A percentile compares a stretch with the other conserved stretches of the same genome.
Conservation (phyloP, 2,329 filamentous ascomycete species). For the Chrysoporthe deuterocubensis region DNA sequence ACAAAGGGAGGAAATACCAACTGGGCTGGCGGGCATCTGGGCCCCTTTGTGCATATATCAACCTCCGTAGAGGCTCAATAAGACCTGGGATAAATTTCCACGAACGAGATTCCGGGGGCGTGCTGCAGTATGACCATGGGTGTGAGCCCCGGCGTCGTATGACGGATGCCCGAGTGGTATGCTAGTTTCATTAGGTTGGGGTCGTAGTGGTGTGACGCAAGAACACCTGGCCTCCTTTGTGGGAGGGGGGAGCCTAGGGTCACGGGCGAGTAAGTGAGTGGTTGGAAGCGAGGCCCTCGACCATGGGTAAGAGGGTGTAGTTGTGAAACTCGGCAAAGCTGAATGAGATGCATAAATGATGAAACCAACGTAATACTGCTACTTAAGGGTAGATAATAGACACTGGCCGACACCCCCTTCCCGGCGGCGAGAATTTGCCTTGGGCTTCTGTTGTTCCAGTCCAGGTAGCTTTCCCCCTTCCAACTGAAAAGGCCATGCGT, state of each 20-base stretch:
- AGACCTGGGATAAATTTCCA: slow-evolving; percentile 6
- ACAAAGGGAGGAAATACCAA: slow-evolving; percentile 17
- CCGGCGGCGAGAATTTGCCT: too few relatives aligned
- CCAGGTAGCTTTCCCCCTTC: too few relatives aligned
- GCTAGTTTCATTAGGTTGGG: not conserved
- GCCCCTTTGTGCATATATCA: not conserved
- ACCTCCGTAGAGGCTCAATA: not conserved
- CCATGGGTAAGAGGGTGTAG: too few relatives aligned
- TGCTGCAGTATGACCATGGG: not conserved
- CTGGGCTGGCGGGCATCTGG: not conserved
- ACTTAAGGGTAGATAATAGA: too few relatives aligned
- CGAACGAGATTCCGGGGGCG: not conserved
- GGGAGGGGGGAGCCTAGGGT: not conserved
- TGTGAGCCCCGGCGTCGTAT: not conserved
- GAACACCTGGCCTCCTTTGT: not conserved
- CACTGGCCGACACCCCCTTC: too few relatives aligned
- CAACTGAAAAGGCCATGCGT: too few relatives aligned
- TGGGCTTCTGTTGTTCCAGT: too few relatives aligned
- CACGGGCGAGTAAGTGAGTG: not conserved
- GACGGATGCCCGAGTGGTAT: not conserved
- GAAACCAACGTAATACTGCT: too few relatives aligned
- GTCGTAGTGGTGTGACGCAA: slow-evolving; percentile 8
- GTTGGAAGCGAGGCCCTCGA: not conserved
- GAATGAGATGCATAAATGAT: not conserved
- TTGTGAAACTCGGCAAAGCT: not conserved